Evolutionary conservation across 2,329 filamentous ascomycete genomes (phyloP).

Genomic region (Akanthomyces lecanii): DNA sequence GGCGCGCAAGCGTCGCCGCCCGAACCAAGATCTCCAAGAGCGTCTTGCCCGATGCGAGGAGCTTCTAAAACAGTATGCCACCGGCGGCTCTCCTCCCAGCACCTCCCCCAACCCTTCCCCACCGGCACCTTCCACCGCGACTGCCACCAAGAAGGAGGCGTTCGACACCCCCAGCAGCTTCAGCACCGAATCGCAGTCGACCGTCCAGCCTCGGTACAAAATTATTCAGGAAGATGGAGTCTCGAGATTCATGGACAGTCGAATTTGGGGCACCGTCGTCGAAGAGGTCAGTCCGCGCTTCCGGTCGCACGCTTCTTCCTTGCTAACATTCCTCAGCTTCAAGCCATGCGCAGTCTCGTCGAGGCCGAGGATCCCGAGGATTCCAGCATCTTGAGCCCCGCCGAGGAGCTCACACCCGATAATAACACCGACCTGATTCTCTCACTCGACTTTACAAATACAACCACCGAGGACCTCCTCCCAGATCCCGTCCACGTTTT

Average conservation of each 20-base stretch:
- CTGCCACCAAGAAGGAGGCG: constrained; percentile 3
- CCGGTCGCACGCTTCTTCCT: not conserved
- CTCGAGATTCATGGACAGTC: constrained; percentile 55
- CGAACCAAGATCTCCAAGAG: constrained; percentile 59
- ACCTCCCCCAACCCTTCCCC: constrained; percentile 21
- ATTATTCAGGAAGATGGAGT: constrained; percentile 53
- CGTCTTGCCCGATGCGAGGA: constrained; percentile 56
- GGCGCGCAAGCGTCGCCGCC: constrained; percentile 54
- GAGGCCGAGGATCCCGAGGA: constrained; percentile 48
- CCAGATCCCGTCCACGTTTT: constrained; percentile 64
- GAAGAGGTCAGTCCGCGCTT: constrained; percentile 42
- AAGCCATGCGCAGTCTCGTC: constrained; percentile 56
- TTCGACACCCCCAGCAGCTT: constrained; percentile 19
- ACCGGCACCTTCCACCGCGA: constrained; percentile 10
- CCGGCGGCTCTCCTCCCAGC: constrained; percentile 30
- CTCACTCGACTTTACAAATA: constrained; percentile 35
- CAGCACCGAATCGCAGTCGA: constrained; percentile 25
- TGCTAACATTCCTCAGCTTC: constrained; percentile 38
- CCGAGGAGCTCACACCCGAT: constrained; percentile 49
- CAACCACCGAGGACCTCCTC: constrained; percentile 49
- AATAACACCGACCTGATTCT: constrained; percentile 50
- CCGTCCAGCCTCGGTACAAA: constrained; percentile 47
- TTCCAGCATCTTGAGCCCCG: constrained; percentile 44
- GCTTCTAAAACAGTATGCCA: constrained; percentile 54
- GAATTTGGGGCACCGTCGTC: constrained; percentile 49